Base-by-base conservation (phyloP, 805 yeast species). In the Lipomyces starkeyi region DNA sequence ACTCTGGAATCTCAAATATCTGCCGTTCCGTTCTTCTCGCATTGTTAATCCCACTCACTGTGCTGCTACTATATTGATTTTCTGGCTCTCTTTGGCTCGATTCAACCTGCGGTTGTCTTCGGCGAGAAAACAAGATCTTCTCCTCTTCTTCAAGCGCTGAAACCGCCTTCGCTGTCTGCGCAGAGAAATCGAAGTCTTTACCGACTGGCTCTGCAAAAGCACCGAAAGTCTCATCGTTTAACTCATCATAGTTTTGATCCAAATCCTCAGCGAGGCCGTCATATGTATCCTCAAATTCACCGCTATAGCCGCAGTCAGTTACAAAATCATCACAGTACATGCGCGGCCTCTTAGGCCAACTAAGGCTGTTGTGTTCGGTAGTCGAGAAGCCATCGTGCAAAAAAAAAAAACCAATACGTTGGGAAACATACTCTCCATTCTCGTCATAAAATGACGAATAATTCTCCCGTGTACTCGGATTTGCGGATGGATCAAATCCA, bases 211-310 rank as follows among this genome's bases (percentile, higher is more conserved):
- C 82, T 58, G 80, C 82, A 54, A 62, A 67, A 55, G 61, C 81
- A 34, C 95, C 96, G 78, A 91, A 91, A 0, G 96, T 91, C 75
- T 88, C 93, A 70, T 87, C 91, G 76, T 91, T 91, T 73, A 89
- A 83, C 52, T 90, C 95, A 76, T 91, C 97, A 59, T 89, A 93
- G 40, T 85, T 89, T 66, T 87, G 91, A 43, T 83, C 84, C 59
- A 83, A 71, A 73, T 79, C 71, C n/a, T 87, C 91, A 5, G 91
- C 96, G 64, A 89, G 83, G 1, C 94, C 93, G 58, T 87, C 91
- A 78, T 90, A 91, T 22, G 94, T 88, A 43, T 92, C 96, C 74
- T 92, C 96, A 55, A 20, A 62, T 22, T 53, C 56, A 0, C 27
- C 76, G 91, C 85, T 79, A 59, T 17, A 56, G 22, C n/a, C 22